A percentile compares a stretch with the other conserved stretches of the same genome.
Evolutionary conservation across 805 yeast genomes (phyloP).

Genomic region (Brettanomyces sp.): DNA sequence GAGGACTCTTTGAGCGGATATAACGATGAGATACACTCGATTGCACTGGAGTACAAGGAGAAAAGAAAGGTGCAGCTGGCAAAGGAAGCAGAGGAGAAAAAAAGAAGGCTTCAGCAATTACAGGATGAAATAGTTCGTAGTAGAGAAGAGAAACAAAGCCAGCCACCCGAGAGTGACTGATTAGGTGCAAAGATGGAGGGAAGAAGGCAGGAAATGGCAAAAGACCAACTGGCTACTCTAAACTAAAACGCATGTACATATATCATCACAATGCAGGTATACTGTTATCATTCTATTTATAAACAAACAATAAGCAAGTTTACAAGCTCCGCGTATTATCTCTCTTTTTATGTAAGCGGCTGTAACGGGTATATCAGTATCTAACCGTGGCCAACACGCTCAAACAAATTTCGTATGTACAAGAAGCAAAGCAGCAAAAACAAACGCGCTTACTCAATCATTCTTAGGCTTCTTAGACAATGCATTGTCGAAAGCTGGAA

Average conservation of each 20-base stretch:
- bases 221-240: no score
- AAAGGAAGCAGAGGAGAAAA: constrained; percentile 17
- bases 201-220: no score
- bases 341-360: no score
- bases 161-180: not conserved
- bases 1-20: constrained; percentile 23
- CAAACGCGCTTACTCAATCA: not conserved
- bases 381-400: not conserved
- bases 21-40: constrained; percentile 14
- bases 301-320: not conserved
- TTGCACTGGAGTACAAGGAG: constrained; percentile 16
- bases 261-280: not conserved
- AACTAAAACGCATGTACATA: not conserved
- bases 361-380: not conserved
- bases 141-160: constrained; percentile 2
- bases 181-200: not conserved
- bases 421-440: no score
- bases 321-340: no score
- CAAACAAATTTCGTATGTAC: constrained; percentile 1
- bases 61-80: constrained; percentile 13
- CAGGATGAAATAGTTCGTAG: constrained; percentile 15
- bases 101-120: constrained; percentile 13
- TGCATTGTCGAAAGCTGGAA: constrained; percentile 86
- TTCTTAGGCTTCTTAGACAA: constrained; percentile 21
- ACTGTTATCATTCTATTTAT: not conserved